Conservation (phyloP, 768 basidiomycete species). For the Ramaria sp. region DNA sequence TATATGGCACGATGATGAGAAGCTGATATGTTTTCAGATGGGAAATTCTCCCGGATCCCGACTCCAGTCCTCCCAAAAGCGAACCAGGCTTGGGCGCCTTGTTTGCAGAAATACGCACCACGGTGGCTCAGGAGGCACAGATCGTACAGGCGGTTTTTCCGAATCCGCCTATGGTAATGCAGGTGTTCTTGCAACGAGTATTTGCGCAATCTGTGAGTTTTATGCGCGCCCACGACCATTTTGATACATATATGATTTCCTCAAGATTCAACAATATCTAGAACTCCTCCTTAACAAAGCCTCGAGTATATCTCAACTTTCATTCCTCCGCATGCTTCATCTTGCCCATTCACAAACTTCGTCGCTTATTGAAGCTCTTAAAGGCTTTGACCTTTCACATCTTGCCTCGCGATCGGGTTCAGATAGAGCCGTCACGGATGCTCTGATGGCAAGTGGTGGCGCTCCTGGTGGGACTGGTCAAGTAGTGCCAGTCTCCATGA, state of each 20-base stretch:
- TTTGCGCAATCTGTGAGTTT: conserved; percentile 88
- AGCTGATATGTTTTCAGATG: conserved; percentile 43
- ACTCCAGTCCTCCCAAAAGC: conserved; percentile 59
- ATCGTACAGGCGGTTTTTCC: conserved; percentile 99
- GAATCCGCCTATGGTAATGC: conserved; percentile 92
- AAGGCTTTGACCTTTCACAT: conserved; percentile 76
- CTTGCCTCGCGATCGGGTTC: conserved; percentile 51
- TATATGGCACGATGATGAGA: not conserved
- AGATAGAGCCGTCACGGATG: conserved; percentile 45
- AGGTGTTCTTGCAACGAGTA: conserved; percentile 92
- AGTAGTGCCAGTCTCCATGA: conserved; percentile 54
- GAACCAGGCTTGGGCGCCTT: conserved; percentile 74
- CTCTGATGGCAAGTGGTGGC: conserved; percentile 25
- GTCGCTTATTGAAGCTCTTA: conserved; percentile 79
- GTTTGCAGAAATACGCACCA: conserved; percentile 78
- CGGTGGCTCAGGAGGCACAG: conserved; percentile 91
- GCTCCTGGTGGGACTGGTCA: conserved; percentile 5
- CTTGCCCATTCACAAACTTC: conserved; percentile 76
- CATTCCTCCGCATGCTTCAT: conserved; percentile 84
- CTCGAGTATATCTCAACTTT: conserved; percentile 69
- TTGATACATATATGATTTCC: not conserved
- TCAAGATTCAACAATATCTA: conserved; percentile 92
- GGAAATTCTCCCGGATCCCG: conserved; percentile 70
- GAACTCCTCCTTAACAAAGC: conserved; percentile 78
- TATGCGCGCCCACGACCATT: not conserved